Evolutionary conservation across 2,329 filamentous ascomycete species (phyloP), one percentile per base, ranked within the genome.

Genomic region (Penicillium sp.): DNA sequence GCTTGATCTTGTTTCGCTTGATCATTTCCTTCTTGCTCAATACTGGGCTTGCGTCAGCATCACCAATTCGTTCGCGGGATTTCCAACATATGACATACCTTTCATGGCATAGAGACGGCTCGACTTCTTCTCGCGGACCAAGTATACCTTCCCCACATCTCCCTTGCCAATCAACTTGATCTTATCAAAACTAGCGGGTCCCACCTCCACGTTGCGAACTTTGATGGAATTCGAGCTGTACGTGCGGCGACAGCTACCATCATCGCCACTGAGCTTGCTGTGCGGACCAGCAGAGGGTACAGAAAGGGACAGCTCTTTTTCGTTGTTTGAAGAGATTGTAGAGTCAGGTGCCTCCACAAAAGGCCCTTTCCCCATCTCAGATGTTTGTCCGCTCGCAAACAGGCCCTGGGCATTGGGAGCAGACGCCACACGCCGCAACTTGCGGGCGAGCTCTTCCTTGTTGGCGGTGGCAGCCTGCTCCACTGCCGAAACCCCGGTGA

Each of bases 1-100:
- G 84, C 79, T 98, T 98, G 74, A 98, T 98, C 79, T 98, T 98
- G 77, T 98, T 98, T 48, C 93, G 86, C 76, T 98, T 98, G 72
- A 98, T 98, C 93, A 98, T 98, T 71, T 98, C 93, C 77, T 97
- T 96, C 74, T 98, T 98, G 78, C 90, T 97, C 70, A 98, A 69
- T 5, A 98, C 93, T 97, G 65, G 13, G 38, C 3, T 43, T 42
- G 44, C 34, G 68, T 78, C 60, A 78, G 71, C 37, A 49, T 60
- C 37, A 52, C 55, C 48, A n/a, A 35, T 35, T 16, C 42, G 10
- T 34, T 44, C 29, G 6, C 18, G n/a, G 1, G 13, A 24, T 28
- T 20, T 24, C 10, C 27, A 18, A 16, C 6, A 20, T 27, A 28
- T 10, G 50, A 68, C 77, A 58, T 69, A 96, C 91, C 91, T 74